These are phyloP conservation scores for Lachnellula arida DNA, from an alignment of 2,329 filamentous ascomycete genomes.

Conservation along the genomic window DNA sequence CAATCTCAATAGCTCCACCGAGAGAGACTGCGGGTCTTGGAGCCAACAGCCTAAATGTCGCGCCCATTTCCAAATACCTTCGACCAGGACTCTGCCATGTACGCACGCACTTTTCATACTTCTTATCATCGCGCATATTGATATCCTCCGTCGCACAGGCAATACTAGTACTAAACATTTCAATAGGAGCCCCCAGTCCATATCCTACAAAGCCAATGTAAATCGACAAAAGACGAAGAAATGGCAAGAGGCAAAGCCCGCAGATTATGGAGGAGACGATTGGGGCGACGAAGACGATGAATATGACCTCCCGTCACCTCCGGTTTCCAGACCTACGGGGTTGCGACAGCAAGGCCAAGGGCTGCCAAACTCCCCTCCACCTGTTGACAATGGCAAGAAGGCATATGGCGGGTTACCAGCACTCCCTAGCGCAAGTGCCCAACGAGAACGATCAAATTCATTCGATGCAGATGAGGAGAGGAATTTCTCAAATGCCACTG, in stretches of 20 bases:
- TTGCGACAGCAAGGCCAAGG: conserved; percentile 39
- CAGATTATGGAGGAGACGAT: conserved; percentile 87
- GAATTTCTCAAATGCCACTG: conserved; percentile 39
- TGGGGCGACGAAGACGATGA: conserved; percentile 73
- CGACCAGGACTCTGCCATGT: conserved; percentile 29
- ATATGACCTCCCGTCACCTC: conserved; percentile 37
- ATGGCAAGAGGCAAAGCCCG: conserved; percentile 86
- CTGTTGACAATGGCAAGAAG: conserved; percentile 19
- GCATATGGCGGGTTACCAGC: conserved; percentile 30
- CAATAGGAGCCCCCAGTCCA: conserved; percentile 24
- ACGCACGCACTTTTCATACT: conserved; percentile 3
- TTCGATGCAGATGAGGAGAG: conserved; percentile 52
- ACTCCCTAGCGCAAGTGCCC: conserved; percentile 17
- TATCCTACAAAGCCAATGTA: conserved; percentile 73
- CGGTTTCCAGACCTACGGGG: conserved; percentile 36
- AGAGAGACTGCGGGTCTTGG: not conserved
- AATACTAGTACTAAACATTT: conserved; percentile 3
- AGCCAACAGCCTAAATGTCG: conserved; percentile 27
- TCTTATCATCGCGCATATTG: not conserved
- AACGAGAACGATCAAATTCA: conserved; percentile 37
- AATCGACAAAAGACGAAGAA: conserved; percentile 87
- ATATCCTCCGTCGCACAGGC: not conserved
- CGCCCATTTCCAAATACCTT: conserved; percentile 29
- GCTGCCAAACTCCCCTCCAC: conserved; percentile 16
- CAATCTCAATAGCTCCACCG: not conserved